Conservation (phyloP, 2,329 filamentous ascomycete species). For the Dothidotthia symphoricarpi region DNA sequence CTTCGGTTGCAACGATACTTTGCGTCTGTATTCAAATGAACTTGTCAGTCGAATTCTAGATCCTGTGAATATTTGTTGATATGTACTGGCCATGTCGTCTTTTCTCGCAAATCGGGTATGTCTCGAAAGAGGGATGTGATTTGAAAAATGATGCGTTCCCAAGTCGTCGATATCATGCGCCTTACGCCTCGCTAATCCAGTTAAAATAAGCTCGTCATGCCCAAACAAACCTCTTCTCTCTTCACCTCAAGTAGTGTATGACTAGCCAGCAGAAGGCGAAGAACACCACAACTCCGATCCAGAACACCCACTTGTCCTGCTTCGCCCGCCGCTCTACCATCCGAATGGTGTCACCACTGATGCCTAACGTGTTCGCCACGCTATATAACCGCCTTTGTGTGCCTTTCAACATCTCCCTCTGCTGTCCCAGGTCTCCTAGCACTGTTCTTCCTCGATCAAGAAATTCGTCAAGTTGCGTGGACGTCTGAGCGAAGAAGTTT, state of each 20-base stretch:
- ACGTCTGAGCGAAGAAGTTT: conserved; percentile 78
- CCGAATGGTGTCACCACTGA: conserved; percentile 93
- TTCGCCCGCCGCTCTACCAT: conserved; percentile 91
- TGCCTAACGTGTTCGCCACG: conserved; percentile 88
- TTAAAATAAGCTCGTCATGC: neutral
- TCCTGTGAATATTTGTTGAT: too few species aligned
- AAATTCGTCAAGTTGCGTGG: conserved; percentile 88
- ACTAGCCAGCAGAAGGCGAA: conserved; percentile 91
- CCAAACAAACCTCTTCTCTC: neutral
- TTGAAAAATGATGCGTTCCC: neutral
- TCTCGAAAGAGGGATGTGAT: too few species aligned
- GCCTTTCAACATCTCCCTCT: conserved; percentile 91
- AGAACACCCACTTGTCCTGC: conserved; percentile 98
- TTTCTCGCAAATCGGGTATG: too few species aligned
- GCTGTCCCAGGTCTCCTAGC: conserved; percentile 80
- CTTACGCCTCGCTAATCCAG: conserved; percentile 20
- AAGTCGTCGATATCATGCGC: conserved; percentile 3
- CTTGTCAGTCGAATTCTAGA: too few species aligned
- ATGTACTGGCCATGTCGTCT: too few species aligned
- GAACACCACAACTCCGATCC: conserved; percentile 80
- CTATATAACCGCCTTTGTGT: conserved; percentile 89
- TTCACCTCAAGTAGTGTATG: conserved; percentile 69
- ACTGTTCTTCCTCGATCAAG: conserved; percentile 88
- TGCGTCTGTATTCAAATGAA: too few species aligned
- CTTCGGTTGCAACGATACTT: too few species aligned